A percentile compares a stretch with the other conserved stretches of the same genome.
phyloP scores from a whole-genome alignment of 352 stramenopile genomes.

The Globisporangium viniferum region DNA sequence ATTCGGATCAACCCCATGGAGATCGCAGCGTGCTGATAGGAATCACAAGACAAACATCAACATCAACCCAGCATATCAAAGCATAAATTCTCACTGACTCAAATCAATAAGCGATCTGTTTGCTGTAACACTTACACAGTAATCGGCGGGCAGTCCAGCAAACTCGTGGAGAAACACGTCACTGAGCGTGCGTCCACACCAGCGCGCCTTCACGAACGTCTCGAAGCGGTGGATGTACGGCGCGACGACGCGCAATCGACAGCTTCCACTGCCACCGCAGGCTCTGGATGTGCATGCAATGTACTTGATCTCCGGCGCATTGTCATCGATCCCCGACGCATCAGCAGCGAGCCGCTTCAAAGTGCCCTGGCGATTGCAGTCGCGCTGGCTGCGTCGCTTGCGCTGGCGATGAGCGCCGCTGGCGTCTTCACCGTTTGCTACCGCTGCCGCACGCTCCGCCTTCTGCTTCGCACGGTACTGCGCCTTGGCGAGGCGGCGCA shows the following conservation, averaged over 20 bases:
- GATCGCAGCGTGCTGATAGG: slow-evolving; percentile 63
- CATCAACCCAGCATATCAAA: not conserved
- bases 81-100: not conserved
- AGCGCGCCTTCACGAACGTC: slow-evolving; percentile 90
- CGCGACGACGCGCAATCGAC: slow-evolving; percentile 43
- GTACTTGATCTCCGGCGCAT: slow-evolving; percentile 26
- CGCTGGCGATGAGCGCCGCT: slow-evolving; percentile 16
- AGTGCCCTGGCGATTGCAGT: slow-evolving; percentile 13
- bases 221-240: slow-evolving; percentile 92
- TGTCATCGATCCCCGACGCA: not conserved
- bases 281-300: slow-evolving; percentile 22
- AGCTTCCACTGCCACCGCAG: slow-evolving; percentile 19
- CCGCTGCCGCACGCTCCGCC: slow-evolving; percentile 17
- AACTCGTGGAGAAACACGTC: slow-evolving; percentile 83
- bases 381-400: slow-evolving; percentile 44
- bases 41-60: not conserved
- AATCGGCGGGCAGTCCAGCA: slow-evolving; percentile 33
- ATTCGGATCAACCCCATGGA: slow-evolving; percentile 84
- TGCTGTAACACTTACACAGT: slow-evolving; percentile 30
- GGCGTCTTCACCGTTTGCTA: slow-evolving; percentile 3
- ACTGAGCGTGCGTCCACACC: slow-evolving; percentile 73
- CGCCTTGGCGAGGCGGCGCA: slow-evolving; percentile 40
- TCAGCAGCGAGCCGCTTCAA: slow-evolving; percentile 5
- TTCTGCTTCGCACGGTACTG: slow-evolving; percentile 39
- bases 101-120: not conserved